Evolutionary conservation across 2,329 filamentous ascomycete species (phyloP), one percentile per base, ranked within the genome.

Genomic region (Achaetomium macrosporum): DNA sequence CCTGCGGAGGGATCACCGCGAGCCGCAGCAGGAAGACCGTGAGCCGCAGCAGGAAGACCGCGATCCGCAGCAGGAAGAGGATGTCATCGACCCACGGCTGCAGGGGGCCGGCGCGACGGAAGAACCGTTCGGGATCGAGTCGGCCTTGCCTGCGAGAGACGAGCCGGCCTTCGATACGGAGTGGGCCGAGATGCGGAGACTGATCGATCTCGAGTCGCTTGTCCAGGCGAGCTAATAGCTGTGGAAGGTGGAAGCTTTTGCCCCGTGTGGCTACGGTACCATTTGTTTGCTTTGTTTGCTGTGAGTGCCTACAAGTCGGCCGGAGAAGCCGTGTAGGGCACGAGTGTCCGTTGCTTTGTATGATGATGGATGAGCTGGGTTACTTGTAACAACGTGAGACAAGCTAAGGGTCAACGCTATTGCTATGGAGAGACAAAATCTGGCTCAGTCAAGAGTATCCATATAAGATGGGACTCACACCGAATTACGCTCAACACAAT

Each of bases 1-100:
- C 59, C 49, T 77, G 2, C 64, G 67, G 40, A 60, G 63, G 51
- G 68, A 66, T 45, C 64, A 64, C 20, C 31, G 37, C 16, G 43
- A 47, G 20, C 47, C 20, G n/a, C 10, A 36, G 25, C 44, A n/a
- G n/a, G n/a, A n/a, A n/a, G n/a, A 64, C 20, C 31, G 37, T n/a
- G 43, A 47, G 20, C 47, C 20, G n/a, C 10, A 36, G 25, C 44
- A n/a, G n/a, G n/a, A n/a, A n/a, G n/a, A 64, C 20, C 31, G 37
- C 16, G 43, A 47, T 17, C 47, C 20, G n/a, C 10, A 36, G 25
- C 44, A 46, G 16, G 47, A 48, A 10, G 44, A 47, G 15, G 31
- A 47, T 5, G 46, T 35, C 31, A 57, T 56, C 19, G 52, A 56
- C 11, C 56, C 55, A n/a, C 53, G 47, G 17, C 50, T 53, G 46